These are phyloP conservation scores for Gossypium raimondii DNA, from an alignment of 345 rosid genomes.

Conservation along the genomic window DNA sequence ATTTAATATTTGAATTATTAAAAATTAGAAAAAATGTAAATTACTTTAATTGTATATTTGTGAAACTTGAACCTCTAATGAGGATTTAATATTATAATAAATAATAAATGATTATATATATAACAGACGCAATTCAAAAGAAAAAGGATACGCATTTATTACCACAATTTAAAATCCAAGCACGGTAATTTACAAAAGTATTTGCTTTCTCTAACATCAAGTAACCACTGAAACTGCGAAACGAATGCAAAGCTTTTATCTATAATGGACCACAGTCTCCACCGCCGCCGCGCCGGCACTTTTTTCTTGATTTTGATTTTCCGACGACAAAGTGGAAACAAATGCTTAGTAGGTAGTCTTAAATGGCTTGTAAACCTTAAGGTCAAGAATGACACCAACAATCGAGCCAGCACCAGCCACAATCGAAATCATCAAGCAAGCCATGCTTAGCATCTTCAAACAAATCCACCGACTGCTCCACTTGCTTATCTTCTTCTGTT, in stretches of 20 bases:
- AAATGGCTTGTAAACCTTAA: slow-evolving; percentile 43
- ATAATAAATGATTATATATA: too few relatives aligned
- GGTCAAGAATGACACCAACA: slow-evolving; percentile 43
- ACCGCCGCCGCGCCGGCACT: background rate
- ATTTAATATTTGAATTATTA: too few relatives aligned
- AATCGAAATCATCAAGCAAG: slow-evolving; percentile 3
- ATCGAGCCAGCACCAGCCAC: slow-evolving; percentile 38
- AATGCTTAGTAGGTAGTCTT: slow-evolving; percentile 33
- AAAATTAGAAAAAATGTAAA: too few relatives aligned
- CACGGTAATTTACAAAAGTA: background rate
- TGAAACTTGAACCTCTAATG: too few relatives aligned
- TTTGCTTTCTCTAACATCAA: background rate
- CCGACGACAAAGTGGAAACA: background rate
- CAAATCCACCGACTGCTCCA: slow-evolving; percentile 61
- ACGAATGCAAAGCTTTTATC: background rate
- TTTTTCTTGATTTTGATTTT: background rate
- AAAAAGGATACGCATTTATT: background rate
- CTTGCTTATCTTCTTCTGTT: slow-evolving; percentile 36
- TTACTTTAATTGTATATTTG: too few relatives aligned
- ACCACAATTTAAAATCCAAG: background rate
- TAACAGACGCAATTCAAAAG: background rate
- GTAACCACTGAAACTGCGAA: background rate
- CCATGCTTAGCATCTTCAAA: slow-evolving; percentile 41
- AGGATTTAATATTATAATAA: too few relatives aligned
- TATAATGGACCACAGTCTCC: background rate